phyloP scores from a whole-genome alignment of 1,284 basidiomycete genomes.

The Fomitiporia mediterranea region DNA sequence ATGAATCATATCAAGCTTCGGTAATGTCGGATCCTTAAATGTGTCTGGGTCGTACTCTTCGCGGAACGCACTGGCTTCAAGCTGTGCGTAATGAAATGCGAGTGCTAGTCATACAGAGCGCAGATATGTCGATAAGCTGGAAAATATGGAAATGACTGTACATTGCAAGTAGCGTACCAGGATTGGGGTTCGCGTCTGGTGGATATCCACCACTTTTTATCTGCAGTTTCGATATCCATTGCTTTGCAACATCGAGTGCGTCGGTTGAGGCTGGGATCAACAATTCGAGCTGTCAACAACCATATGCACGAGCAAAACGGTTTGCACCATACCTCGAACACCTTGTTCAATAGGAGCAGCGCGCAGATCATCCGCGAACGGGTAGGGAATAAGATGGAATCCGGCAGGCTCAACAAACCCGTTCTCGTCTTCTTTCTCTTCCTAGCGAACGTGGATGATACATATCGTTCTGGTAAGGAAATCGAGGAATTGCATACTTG shows the following conservation, averaged over 20 bases:
- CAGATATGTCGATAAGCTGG: neutral
- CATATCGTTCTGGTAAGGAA: neutral
- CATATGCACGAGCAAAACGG: no score
- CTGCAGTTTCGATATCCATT: conserved; percentile 75
- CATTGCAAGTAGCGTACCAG: conserved; percentile 50
- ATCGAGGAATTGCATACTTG: conserved; percentile 50
- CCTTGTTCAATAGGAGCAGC: conserved; percentile 58
- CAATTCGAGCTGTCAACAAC: no score
- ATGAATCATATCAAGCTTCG: conserved; percentile 76
- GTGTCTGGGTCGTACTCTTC: conserved; percentile 75
- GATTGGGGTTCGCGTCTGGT: conserved; percentile 90
- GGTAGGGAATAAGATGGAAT: conserved; percentile 87
- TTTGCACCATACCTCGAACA: conserved; percentile 48
- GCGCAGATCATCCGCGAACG: conserved; percentile 93
- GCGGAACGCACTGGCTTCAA: conserved; percentile 89
- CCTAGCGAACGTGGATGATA: conserved; percentile 36
- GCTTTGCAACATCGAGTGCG: conserved; percentile 62
- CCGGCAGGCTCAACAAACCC: conserved; percentile 85
- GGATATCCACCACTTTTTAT: conserved; percentile 79
- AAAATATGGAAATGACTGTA: neutral
- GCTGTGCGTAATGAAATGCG: conserved; percentile 83
- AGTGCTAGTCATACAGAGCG: conserved; percentile 43
- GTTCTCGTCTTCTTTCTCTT: conserved; percentile 66
- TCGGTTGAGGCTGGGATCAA: conserved; percentile 60
- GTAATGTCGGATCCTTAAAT: conserved; percentile 78